Base-by-base conservation (phyloP, 345 rosid species). In the Linum usitatissimum region DNA sequence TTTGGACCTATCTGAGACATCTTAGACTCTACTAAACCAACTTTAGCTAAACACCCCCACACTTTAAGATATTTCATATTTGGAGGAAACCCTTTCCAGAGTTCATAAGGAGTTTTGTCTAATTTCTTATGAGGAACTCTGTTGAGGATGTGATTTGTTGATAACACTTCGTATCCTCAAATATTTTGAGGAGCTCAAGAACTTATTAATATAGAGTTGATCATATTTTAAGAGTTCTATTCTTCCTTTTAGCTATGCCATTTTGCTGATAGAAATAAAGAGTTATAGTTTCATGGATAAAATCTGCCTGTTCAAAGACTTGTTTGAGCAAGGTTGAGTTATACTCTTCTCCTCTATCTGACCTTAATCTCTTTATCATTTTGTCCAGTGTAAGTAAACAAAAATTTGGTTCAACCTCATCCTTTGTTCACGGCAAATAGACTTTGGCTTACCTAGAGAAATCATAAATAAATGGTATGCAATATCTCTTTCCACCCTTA, bases 401-500 rank as follows among this genome's bases (percentile, higher is more conserved):
- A 21, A 31, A 60, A 60, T 10, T 30, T 60, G 1, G 9, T 40
- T 40, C 42, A 19, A 6, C 30, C 7, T 62, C 30, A 40, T 62
- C 55, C 21, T 45, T 18, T 20, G 19, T 45, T 62, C 13, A 45
- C 18, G 42, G 31, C 31, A 62, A 40, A 42, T 18, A 62, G 0
- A 62, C 36, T 62, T 42, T 62, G n/a, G 65, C 19, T 45, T 62
- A 62, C 19, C 55, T 62, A 6, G 62, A 59, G 23, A 59, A 59
- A 18, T 59, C 42, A 59, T 28, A 3, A 9, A 28, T 28, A 5
- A 63, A 54, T 14, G 10, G 53, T 12, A 63, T 45, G 54, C 28
- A 53, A 51, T 53, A 49, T 63, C 51, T 45, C 3, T 63, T 53
- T 9, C 59, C 58, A 51, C 48, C 9, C 45, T 18, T 63, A n/a